Conservation (phyloP, 306 rosid species). For the Inga laurina region DNA sequence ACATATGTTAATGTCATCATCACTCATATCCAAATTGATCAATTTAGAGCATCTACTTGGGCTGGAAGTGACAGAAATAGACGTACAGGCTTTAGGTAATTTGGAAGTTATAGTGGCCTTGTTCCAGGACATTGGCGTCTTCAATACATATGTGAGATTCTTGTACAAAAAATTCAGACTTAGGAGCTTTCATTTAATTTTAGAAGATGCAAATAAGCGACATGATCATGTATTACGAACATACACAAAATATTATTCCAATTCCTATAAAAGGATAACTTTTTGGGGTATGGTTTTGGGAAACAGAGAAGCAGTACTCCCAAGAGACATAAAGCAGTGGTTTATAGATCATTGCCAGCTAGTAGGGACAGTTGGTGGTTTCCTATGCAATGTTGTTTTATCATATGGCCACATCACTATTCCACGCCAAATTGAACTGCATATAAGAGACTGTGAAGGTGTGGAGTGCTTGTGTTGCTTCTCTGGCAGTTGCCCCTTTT, state of each 20-base stretch:
- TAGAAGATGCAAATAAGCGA: background rate
- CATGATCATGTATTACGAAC: no score
- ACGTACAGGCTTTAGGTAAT: background rate
- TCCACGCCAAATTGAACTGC: background rate
- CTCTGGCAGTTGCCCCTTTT: background rate
- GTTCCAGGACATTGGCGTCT: background rate
- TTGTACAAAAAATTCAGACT: background rate
- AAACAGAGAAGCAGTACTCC: background rate
- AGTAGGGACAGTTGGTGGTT: background rate
- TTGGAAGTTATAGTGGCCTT: background rate
- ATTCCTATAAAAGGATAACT: background rate
- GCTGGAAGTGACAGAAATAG: background rate
- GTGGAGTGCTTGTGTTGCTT: background rate
- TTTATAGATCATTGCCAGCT: fast-evolving
- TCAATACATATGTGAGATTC: background rate
- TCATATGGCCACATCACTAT: background rate
- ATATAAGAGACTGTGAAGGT: fast-evolving
- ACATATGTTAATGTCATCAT: background rate
- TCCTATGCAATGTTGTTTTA: background rate
- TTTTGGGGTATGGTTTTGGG: background rate
- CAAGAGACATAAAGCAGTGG: background rate
- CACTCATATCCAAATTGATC: background rate
- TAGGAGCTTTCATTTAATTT: background rate
- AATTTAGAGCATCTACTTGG: background rate
- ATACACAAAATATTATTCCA: background rate